Evolutionary conservation across 805 yeast species (phyloP), one percentile per base, ranked within the genome.

Genomic region (Monosporozyma solicola): DNA sequence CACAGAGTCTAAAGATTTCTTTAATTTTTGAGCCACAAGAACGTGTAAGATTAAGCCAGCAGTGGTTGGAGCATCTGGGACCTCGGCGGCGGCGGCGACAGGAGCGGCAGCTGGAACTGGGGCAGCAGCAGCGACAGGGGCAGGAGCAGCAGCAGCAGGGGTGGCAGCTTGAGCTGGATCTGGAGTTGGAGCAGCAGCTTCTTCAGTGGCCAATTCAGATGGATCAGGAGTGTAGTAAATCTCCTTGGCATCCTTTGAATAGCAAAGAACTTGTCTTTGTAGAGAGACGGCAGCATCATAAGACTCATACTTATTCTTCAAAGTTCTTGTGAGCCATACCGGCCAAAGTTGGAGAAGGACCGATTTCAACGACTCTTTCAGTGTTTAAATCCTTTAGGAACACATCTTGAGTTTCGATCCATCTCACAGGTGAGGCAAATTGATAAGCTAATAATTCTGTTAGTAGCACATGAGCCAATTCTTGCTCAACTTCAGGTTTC

Each of bases 351-450:
- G 99, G 98, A 49, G 98, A 90, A 56, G 99, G 99, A 53, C 99
- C 99, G 59, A 94, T 88, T 74, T 94, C 99, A 60, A 94, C 97
- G 57, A 94, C 92, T 68, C 99, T 82, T 75, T 95, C 99, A 57
- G 97, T 86, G 74, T 92, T 90, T 80, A 82, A 85, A 63, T 90
- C 94, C 71, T 87, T 87, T 70, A 94, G 80, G 69, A 94, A 87
- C 54, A 94, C 98, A 76, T 94, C 99, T 74, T 94, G 99, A 57
- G 99, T 94, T 72, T 95, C 99, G 71, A 95, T 94, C 98, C 99
- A 94, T 80, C 98, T 84, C 59, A 94, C 99, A 48, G 99, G 99
- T 57, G 97, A 91, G 49, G 99, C 99, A 67, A 94, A 94, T 74
- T 94, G 99, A 75, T 91, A 94, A 52, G 99, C 98, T 74, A 94